Percentiles rank a stretch among this genome's conserved stretches.
Evolutionary conservation across 2,329 filamentous ascomycete species (phyloP).

Genomic region (Samsoniella hepiali): DNA sequence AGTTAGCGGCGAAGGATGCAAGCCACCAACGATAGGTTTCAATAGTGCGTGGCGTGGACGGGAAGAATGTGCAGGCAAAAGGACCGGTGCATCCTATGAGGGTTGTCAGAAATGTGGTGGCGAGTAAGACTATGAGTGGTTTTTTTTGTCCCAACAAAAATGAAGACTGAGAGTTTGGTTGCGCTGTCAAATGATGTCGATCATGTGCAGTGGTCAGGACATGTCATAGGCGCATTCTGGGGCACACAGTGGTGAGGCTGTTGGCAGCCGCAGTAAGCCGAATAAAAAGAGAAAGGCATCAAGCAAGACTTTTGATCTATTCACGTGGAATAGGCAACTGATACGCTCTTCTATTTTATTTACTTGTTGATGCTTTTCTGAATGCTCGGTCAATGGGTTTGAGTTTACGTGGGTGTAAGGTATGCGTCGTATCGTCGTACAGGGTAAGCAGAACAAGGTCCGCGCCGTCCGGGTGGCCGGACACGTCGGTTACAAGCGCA

Average conservation of each 20-base stretch:
- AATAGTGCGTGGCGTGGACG: too few species aligned
- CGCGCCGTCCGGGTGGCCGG: neutral
- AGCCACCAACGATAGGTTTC: neutral
- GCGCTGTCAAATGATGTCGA: constrained; percentile 8
- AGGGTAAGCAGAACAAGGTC: neutral
- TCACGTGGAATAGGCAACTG: neutral
- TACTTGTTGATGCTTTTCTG: neutral
- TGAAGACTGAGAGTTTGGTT: neutral
- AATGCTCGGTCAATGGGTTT: too few species aligned
- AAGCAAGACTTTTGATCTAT: neutral
- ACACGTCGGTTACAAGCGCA: constrained; percentile 3
- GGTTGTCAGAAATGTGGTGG: neutral
- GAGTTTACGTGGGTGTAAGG: too few species aligned
- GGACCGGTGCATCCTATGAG: neutral
- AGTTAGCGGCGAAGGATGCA: neutral
- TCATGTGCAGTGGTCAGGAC: constrained; percentile 10
- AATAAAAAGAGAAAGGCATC: neutral
- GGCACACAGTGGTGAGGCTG: too few species aligned
- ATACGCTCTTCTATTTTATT: neutral
- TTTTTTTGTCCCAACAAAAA: constrained; percentile 1
- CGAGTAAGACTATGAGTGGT: neutral
- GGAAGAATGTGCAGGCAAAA: neutral
- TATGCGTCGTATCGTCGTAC: constrained; percentile 15
- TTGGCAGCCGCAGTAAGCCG: too few species aligned
- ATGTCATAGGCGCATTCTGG: neutral